Evolutionary conservation across 2,329 filamentous ascomycete species (phyloP).

Genomic region (Trichoderma atrobrunneum): DNA sequence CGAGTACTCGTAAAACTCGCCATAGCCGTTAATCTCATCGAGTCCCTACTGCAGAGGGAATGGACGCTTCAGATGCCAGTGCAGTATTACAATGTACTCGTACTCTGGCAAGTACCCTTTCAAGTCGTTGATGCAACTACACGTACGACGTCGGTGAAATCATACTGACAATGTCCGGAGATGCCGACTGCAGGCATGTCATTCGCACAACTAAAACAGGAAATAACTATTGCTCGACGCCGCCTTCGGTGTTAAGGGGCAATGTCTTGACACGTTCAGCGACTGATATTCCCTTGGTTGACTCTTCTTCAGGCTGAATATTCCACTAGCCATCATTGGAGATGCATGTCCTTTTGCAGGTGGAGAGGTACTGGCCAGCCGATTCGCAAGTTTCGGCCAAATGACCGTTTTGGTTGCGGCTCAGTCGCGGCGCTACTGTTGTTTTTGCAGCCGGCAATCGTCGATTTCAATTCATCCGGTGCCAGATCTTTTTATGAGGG

Average conservation of each 20-base stretch:
- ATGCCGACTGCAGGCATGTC: slow-evolving; percentile 17
- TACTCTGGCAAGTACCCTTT: not conserved
- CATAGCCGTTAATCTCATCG: not conserved
- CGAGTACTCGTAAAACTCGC: not conserved
- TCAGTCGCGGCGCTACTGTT: not conserved
- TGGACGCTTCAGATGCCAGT: not conserved
- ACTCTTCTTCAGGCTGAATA: slow-evolving; percentile 5
- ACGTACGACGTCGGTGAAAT: slow-evolving; percentile 10
- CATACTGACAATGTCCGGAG: slow-evolving; percentile 7
- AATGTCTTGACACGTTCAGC: not conserved
- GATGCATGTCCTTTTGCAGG: not conserved
- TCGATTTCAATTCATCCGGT: slow-evolving; percentile 13
- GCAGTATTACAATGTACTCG: not conserved
- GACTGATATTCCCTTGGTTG: not conserved
- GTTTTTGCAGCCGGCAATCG: slow-evolving; percentile 11
- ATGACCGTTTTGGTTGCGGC: slow-evolving; percentile 2
- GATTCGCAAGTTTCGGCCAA: slow-evolving; percentile 3
- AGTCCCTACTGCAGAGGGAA: not conserved
- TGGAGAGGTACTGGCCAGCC: not conserved
- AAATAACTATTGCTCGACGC: not conserved
- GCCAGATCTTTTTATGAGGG: not conserved
- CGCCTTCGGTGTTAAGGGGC: slow-evolving; percentile 5
- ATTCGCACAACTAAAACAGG: slow-evolving; percentile 8
- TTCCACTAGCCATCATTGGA: not conserved
- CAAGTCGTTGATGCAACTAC: not conserved